Evolutionary conservation across 805 yeast species (phyloP), one percentile per base, ranked within the genome.

Genomic region (Ogataea ganodermae): DNA sequence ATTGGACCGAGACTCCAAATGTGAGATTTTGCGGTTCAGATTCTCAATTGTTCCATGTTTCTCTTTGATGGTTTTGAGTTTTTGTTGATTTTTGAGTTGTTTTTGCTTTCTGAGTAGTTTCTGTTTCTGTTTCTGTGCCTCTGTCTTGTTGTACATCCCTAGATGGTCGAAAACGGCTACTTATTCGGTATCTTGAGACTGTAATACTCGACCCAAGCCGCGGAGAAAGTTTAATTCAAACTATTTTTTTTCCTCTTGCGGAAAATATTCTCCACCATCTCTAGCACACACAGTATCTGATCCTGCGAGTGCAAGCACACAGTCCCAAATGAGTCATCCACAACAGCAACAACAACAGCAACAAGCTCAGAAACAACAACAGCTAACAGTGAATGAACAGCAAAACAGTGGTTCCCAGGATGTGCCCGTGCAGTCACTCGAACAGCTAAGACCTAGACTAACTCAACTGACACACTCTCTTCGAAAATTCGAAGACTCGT

Each of bases 391-490:
- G n/a, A 47, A 41, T 10, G 51, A 44, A 14, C 47, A 48, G 8
- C 44, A 44, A n/a, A 52, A 43, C 14, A 51, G 52, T 26, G 48
- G 48, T 13, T 60, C 56, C 35, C 50, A 54, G 26, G 77, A 75
- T 10, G 78, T 82, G 2, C 89, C 90, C 0, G 73, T 80, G 0
- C 79, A 78, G 42, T 78, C 84, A 1, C 66, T 84, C 8, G 90
- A 84, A 52, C 76, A 85, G 4, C 66, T 84, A 4, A 64, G 90
- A 49, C 74, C 83, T 57, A 70, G 88, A 35, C 64, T 84, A 12
- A 76, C 86, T 1, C 88, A 83, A 52, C 61, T 81, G 5, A 78
- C 84, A 1, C 83, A 81, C 54, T 81, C 90, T 0, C 66, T 86
- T 21, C 68, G 74, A 31, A 76, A 79, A 53, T 70, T 85, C 5